phyloP scores from a whole-genome alignment of 2,329 filamentous ascomycete species.

The Tothia fuscella region DNA sequence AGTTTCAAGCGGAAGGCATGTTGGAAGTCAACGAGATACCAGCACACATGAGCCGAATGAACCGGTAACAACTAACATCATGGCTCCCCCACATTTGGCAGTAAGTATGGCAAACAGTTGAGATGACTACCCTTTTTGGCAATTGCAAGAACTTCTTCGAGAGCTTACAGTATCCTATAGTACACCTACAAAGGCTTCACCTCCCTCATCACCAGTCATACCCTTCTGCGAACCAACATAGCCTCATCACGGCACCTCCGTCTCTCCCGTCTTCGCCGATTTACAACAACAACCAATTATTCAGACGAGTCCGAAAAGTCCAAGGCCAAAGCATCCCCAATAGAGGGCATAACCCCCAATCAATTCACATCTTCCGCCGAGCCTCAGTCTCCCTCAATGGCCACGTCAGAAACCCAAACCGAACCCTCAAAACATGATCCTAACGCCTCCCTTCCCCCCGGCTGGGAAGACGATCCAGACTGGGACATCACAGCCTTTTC shows the following conservation, averaged over 20 bases:
- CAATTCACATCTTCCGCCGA: neutral
- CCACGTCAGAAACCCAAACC: neutral
- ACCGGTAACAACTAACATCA: too few relatives aligned
- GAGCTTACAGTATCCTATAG: neutral
- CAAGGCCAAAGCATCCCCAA: too few relatives aligned
- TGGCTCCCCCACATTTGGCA: too few relatives aligned
- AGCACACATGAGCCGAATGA: too few relatives aligned
- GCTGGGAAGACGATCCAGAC: slow-evolving; percentile 68
- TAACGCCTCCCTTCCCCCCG: slow-evolving; percentile 9
- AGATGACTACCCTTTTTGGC: too few relatives aligned
- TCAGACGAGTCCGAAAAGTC: neutral
- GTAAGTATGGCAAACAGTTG: too few relatives aligned
- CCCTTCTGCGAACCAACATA: slow-evolving; percentile 6
- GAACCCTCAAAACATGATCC: neutral
- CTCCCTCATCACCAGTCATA: slow-evolving; percentile 4
- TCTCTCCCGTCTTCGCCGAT: neutral
- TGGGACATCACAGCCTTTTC: slow-evolving; percentile 62
- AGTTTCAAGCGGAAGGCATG: too few relatives aligned
- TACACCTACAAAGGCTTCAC: neutral
- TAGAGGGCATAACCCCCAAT: too few relatives aligned
- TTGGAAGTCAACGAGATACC: too few relatives aligned
- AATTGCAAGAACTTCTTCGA: neutral
- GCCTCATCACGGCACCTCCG: neutral
- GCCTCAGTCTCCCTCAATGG: too few relatives aligned
- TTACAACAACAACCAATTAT: neutral